Evolutionary conservation across 495 filamentous ascomycete genomes (phyloP), one percentile per base, ranked within the genome.

Genomic region (Cercophora sp.): DNA sequence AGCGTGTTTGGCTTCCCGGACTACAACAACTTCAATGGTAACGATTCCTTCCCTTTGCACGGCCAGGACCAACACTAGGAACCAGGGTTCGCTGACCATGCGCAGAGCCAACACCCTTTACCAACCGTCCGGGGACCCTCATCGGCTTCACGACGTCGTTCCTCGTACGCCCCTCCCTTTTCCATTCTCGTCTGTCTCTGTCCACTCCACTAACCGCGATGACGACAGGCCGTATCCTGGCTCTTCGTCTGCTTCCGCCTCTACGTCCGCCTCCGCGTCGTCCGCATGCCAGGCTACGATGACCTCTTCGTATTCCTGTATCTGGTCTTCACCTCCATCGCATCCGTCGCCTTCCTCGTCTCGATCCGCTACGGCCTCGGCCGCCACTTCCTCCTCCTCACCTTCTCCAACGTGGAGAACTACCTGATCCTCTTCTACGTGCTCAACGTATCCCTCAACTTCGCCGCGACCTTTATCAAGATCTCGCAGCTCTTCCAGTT

Each of bases 241-340:
- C 49, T 68, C 1, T 68, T 62, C 41, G 63, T 65, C 13, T 16
- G 52, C 9, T 52, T 59, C 11, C 55, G 65, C 27, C 57, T 68
- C 22, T 66, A 59, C 25, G 56, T 68, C 15, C 48, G 65, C 16
- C 29, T 66, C 5, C 57, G 35, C 6, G 59, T 68, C 1, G 53
- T 64, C 10, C 56, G 53, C 2, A 47, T 57, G 29, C 53, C 55
- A 20, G 65, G 65, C 13, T 56, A 52, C 48, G 65, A 68, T 52
- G 65, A 68, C 18, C 47, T 64, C 5, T 66, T 66, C 29, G 55
- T 66, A 31, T 39, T 57, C 9, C 42, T 68, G n/a, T 68, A 68
- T 16, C 51, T 68, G 62, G 18, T 64, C 13, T 60, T 58, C 1
- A 65, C 63, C 2, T 52, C 62, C 2, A 15, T 59, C 5, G 57